Percentiles rank a stretch among this genome's conserved stretches.
Evolutionary conservation across 495 filamentous ascomycete genomes (phyloP).

Genomic region (Penicillium atrosanguineum): DNA sequence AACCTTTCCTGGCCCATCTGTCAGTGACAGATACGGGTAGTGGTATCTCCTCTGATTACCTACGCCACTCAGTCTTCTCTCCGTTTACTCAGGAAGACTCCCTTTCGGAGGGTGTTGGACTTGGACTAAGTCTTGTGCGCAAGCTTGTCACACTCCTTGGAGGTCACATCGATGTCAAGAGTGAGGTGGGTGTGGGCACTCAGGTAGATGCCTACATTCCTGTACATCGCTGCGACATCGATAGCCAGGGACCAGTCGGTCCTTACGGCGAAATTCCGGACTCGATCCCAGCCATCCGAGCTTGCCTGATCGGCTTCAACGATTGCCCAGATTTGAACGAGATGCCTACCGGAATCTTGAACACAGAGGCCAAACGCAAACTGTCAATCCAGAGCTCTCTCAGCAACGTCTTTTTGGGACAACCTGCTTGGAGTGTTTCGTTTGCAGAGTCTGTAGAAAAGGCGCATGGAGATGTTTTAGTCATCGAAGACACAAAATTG

Average conservation of each 20-base stretch:
- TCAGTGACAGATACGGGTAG: slow-evolving; percentile 61
- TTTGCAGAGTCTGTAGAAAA: no score
- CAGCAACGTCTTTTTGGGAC: slow-evolving; percentile 3
- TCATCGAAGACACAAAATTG: no score
- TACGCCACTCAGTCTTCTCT: slow-evolving; percentile 37
- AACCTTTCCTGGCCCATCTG: slow-evolving; percentile 31
- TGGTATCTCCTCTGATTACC: slow-evolving; percentile 49
- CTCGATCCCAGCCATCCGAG: background rate
- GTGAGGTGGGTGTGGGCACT: slow-evolving; percentile 36
- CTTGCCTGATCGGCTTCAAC: slow-evolving; percentile 20
- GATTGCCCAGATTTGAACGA: slow-evolving; percentile 19
- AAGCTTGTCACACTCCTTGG: slow-evolving; percentile 36
- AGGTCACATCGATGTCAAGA: slow-evolving; percentile 39
- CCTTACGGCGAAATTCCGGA: no score
- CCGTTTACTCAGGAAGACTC: slow-evolving; percentile 46
- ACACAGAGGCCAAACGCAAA: slow-evolving; percentile 19
- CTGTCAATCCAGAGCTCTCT: slow-evolving; percentile 20
- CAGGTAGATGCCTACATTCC: no score
- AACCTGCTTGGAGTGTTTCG: slow-evolving; percentile 7
- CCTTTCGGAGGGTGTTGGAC: slow-evolving; percentile 40
- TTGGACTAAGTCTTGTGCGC: slow-evolving; percentile 38
- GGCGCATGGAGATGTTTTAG: no score
- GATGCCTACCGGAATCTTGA: slow-evolving; percentile 19
- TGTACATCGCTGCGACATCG: no score
- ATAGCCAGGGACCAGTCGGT: no score